Evolutionary conservation across 2,329 filamentous ascomycete genomes (phyloP).

Genomic region (Xylariaceae sp.): DNA sequence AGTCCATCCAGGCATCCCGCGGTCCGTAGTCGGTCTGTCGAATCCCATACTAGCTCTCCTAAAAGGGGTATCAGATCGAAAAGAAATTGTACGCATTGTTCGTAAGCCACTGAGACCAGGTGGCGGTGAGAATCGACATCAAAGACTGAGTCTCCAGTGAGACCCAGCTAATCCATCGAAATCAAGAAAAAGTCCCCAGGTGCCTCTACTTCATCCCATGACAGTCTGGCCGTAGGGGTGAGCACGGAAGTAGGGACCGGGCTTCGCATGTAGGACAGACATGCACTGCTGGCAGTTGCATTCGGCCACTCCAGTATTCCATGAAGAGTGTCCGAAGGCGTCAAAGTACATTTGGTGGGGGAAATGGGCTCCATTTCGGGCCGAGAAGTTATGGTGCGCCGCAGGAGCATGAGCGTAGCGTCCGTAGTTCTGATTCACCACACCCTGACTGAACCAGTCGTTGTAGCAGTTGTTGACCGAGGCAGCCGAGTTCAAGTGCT

Average conservation of each 20-base stretch:
- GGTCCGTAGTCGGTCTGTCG: constrained; percentile 8
- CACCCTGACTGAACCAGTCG: constrained; percentile 49
- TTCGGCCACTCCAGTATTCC: constrained; percentile 48
- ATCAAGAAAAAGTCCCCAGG: background rate
- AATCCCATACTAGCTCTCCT: constrained; percentile 16
- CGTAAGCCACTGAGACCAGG: constrained; percentile 28
- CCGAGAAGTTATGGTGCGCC: constrained; percentile 33
- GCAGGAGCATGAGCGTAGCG: constrained; percentile 41
- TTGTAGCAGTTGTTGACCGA: constrained; percentile 52
- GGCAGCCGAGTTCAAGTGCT: constrained; percentile 51
- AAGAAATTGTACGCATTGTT: constrained; percentile 25
- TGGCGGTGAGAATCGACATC: constrained; percentile 20
- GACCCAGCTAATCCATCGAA: background rate
- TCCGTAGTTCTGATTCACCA: constrained; percentile 31
- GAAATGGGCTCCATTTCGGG: constrained; percentile 37
- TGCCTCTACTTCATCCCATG: constrained; percentile 40
- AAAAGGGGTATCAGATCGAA: constrained; percentile 32
- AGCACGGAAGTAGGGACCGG: constrained; percentile 43
- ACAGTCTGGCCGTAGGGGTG: constrained; percentile 51
- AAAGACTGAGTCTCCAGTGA: constrained; percentile 12
- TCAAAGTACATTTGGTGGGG: constrained; percentile 41
- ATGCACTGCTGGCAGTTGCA: constrained; percentile 47
- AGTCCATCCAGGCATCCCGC: background rate
- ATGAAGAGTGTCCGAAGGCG: constrained; percentile 46
- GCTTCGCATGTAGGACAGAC: constrained; percentile 39